Conservation (phyloP, 352 stramenopile species). For the Phytophthora quininea region DNA sequence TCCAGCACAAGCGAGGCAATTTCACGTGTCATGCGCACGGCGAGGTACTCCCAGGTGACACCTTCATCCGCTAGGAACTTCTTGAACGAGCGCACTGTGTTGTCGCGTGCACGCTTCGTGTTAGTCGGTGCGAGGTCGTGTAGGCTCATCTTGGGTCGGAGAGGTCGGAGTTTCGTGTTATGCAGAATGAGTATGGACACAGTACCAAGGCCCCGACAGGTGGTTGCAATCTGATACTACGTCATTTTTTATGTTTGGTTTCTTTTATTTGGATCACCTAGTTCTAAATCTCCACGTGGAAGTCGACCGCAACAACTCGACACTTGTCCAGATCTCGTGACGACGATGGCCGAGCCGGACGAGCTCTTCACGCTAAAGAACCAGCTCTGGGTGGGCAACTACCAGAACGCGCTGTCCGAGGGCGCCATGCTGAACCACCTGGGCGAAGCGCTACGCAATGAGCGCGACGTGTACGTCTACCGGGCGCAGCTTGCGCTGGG, state of each 20-base stretch:
- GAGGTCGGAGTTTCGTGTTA: slow-evolving; percentile 3
- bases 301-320: too few species aligned
- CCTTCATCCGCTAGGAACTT: slow-evolving; percentile 18
- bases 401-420: slow-evolving; percentile 94
- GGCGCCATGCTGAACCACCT: slow-evolving; percentile 88
- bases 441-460: slow-evolving; percentile 82
- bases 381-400: slow-evolving; percentile 97
- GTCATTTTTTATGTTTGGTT: too few species aligned
- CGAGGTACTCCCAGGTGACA: neutral
- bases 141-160: slow-evolving; percentile 17
- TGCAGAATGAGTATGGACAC: too few species aligned
- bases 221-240: too few species aligned
- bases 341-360: slow-evolving; percentile 93
- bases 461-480: slow-evolving; percentile 95
- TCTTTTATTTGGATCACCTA: too few species aligned
- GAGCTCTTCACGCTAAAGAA: slow-evolving; percentile 98
- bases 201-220: too few species aligned
- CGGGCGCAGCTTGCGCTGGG: slow-evolving; percentile 91
- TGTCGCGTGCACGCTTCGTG: slow-evolving; percentile 22
- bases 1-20: slow-evolving; percentile 4
- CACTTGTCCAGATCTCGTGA: too few species aligned
- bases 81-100: slow-evolving; percentile 17
- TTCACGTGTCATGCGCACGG: slow-evolving; percentile 6
- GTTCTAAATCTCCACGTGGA: too few species aligned
- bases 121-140: slow-evolving; percentile 16